These are phyloP conservation scores for Ustilago xerochloae DNA, from an alignment of 1,284 basidiomycete genomes.

Conservation along the genomic window DNA sequence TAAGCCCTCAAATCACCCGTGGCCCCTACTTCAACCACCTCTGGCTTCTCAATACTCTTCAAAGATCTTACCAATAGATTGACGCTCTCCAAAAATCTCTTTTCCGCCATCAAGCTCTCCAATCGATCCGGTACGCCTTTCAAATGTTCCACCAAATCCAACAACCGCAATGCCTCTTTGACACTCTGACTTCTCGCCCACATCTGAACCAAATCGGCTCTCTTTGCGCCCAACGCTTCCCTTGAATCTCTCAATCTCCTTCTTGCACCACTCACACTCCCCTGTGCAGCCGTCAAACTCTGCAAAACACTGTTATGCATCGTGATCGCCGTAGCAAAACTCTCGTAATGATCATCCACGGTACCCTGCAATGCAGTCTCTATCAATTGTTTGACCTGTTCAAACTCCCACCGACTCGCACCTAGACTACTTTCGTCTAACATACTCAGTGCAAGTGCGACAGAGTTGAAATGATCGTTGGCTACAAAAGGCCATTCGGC, in stretches of 20 bases:
- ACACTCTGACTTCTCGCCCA: conserved; percentile 65
- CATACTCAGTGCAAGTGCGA: conserved; percentile 60
- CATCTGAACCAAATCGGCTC: conserved; percentile 67
- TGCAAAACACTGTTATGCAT: conserved; percentile 63
- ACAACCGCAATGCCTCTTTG: conserved; percentile 62
- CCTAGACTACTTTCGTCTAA: conserved; percentile 63
- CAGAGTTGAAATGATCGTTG: conserved; percentile 65
- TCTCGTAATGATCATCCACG: conserved; percentile 66
- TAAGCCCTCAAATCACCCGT: conserved; percentile 88
- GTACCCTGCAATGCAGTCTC: conserved; percentile 64
- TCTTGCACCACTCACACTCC: conserved; percentile 53
- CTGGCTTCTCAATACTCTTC: conserved; percentile 89
- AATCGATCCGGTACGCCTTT: conserved; percentile 91
- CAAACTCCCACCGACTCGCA: conserved; percentile 53
- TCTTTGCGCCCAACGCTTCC: conserved; percentile 63
- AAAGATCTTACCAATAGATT: conserved; percentile 86
- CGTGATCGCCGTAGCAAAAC: conserved; percentile 67
- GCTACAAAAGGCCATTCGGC: conserved; percentile 64
- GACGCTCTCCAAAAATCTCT: conserved; percentile 88
- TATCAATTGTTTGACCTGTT: conserved; percentile 57
- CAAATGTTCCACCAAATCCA: conserved; percentile 72
- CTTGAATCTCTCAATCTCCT: conserved; percentile 58
- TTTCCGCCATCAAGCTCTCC: conserved; percentile 94
- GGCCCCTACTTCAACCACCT: conserved; percentile 94
- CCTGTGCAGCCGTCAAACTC: conserved; percentile 55